A percentile compares a stretch with the other conserved stretches of the same genome.
Evolutionary conservation across 345 rosid genomes (phyloP).

Genomic region (Eucalyptus curtisii): DNA sequence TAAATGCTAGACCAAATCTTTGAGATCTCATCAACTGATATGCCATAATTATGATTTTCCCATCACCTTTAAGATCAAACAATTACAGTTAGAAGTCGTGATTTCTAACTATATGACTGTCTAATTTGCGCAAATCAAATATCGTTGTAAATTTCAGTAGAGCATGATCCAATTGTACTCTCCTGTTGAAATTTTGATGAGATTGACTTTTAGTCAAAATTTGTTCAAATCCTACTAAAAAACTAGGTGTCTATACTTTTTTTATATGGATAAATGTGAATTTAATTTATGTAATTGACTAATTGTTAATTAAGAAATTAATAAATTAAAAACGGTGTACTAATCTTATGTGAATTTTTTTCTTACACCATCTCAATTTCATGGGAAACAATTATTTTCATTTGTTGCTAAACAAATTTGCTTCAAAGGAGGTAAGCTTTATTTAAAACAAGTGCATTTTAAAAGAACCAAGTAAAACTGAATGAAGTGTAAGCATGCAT

Average conservation of each 20-base stretch:
- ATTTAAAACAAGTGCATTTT: not conserved
- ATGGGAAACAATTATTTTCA: not conserved
- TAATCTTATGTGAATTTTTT: not conserved
- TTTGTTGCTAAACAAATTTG: not conserved
- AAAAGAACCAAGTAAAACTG: not conserved
- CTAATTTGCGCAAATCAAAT: too few relatives aligned
- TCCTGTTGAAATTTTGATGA: not conserved
- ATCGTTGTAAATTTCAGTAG: not conserved
- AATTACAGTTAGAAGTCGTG: too few relatives aligned
- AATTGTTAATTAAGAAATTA: not conserved
- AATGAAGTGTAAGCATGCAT: not conserved
- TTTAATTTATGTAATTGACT: not conserved
- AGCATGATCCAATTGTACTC: not conserved
- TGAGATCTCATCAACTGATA: not conserved
- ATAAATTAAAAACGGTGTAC: not conserved
- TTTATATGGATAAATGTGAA: not conserved
- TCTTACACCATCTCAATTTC: not conserved
- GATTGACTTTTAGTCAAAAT: not conserved
- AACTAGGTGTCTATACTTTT: not conserved
- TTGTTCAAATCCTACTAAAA: not conserved
- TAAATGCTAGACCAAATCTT: not conserved
- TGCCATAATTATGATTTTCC: not conserved
- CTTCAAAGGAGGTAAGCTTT: not conserved
- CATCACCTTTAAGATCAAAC: not conserved
- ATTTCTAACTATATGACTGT: fast-evolving